Conservation (phyloP, 2,329 filamentous ascomycete genomes). For the Simplicillium sp. region DNA sequence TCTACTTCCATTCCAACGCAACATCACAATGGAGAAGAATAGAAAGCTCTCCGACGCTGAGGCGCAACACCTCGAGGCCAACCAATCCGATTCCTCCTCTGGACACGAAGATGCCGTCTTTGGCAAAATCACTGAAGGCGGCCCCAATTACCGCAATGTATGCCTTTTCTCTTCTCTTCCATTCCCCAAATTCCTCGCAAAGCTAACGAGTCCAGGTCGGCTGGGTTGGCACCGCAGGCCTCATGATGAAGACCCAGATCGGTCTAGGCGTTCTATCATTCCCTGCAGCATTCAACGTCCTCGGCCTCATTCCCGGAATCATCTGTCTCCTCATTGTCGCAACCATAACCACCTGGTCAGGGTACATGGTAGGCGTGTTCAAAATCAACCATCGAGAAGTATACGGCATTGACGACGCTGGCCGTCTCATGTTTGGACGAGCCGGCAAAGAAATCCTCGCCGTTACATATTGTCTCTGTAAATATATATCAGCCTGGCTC, state of each 20-base stretch:
- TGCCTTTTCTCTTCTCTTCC: conserved; percentile 3
- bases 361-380: conserved; percentile 39
- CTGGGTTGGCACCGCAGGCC: conserved; percentile 30
- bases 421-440: conserved; percentile 33
- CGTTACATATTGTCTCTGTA: conserved; percentile 22
- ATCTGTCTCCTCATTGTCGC: conserved; percentile 29
- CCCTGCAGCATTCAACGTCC: conserved; percentile 30
- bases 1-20: neutral
- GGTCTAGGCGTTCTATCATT: conserved; percentile 39
- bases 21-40: neutral
- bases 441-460: conserved; percentile 31
- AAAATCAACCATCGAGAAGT: conserved; percentile 38
- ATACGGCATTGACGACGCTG: conserved; percentile 43
- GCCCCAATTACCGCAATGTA: conserved; percentile 21
- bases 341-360: conserved; percentile 36
- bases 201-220: conserved; percentile 20
- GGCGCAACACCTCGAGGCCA: neutral
- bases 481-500: neutral
- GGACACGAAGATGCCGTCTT: conserved; percentile 17
- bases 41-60: neutral
- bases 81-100: neutral
- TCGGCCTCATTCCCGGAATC: conserved; percentile 39
- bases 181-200: neutral
- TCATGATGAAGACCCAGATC: conserved; percentile 38
- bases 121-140: conserved; percentile 17